phyloP scores from a whole-genome alignment of 768 basidiomycete genomes.

The Leccinum fibrillosum region DNA sequence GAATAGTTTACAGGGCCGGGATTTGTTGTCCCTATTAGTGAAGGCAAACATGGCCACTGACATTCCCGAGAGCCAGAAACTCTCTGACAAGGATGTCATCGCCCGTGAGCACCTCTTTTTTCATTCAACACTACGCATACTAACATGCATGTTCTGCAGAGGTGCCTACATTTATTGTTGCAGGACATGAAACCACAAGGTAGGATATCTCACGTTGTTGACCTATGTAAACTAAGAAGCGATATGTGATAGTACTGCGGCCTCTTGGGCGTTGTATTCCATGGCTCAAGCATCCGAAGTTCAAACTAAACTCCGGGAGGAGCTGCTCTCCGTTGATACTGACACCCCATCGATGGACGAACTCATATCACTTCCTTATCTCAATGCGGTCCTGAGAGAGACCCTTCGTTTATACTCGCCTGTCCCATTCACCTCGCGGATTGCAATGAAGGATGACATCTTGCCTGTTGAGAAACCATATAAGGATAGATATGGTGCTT shows the following conservation, averaged over 20 bases:
- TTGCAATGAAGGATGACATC: slow-evolving; percentile 50
- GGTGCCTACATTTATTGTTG: slow-evolving; percentile 58
- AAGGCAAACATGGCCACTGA: slow-evolving; percentile 62
- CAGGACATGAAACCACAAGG: slow-evolving; percentile 61
- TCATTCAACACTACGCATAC: not conserved
- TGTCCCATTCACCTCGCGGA: slow-evolving; percentile 38
- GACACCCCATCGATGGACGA: slow-evolving; percentile 69
- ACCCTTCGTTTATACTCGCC: slow-evolving; percentile 55
- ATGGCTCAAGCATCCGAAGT: slow-evolving; percentile 45
- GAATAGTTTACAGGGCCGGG: slow-evolving; percentile 37
- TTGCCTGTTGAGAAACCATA: slow-evolving; percentile 48
- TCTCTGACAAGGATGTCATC: slow-evolving; percentile 63
- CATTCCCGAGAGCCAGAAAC: slow-evolving; percentile 47
- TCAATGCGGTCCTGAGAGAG: slow-evolving; percentile 63
- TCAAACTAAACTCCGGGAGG: slow-evolving; percentile 57
- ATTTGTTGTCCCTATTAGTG: slow-evolving; percentile 40
- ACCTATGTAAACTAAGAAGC: not conserved
- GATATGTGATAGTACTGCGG: slow-evolving; percentile 30
- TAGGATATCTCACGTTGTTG: slow-evolving; percentile 6
- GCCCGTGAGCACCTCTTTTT: slow-evolving; percentile 25
- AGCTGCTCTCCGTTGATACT: slow-evolving; percentile 48
- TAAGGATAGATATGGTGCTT: slow-evolving; percentile 39
- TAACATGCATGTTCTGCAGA: slow-evolving; percentile 33
- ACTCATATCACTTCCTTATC: slow-evolving; percentile 60
- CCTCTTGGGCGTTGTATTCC: slow-evolving; percentile 58